Percentiles rank a stretch among this genome's conserved stretches.
Evolutionary conservation across 495 filamentous ascomycete genomes (phyloP).

Genomic region (Penicillium robsamsonii): DNA sequence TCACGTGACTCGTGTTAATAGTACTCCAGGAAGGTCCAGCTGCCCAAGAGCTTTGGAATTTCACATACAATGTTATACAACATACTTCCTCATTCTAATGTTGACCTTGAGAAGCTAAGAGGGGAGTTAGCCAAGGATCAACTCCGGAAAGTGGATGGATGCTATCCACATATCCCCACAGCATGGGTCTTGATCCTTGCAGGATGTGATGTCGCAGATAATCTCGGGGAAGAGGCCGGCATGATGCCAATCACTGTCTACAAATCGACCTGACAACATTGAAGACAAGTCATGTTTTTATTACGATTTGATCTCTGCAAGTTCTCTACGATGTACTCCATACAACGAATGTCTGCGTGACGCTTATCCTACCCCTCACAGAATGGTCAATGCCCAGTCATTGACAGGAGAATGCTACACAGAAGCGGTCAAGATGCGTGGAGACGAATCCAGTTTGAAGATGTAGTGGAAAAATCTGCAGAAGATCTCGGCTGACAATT

Average conservation of each 20-base stretch:
- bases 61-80: too few relatives aligned
- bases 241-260: background rate
- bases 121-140: background rate
- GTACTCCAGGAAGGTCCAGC: too few relatives aligned
- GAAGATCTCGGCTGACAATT: constrained; percentile 27
- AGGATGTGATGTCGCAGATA: background rate
- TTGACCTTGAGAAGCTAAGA: background rate
- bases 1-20: background rate
- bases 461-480: constrained; percentile 12
- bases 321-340: background rate
- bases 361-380: background rate
- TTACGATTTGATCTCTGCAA: background rate
- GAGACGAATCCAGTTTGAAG: constrained; percentile 9
- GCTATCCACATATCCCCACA: background rate
- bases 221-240: background rate
- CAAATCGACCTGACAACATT: too few relatives aligned
- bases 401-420: background rate
- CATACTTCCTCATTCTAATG: too few relatives aligned
- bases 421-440: constrained; percentile 20
- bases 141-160: background rate
- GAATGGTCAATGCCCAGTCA: background rate
- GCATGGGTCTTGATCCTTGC: background rate
- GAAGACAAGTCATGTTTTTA: background rate
- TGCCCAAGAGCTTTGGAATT: too few relatives aligned
- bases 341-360: background rate